These are phyloP conservation scores for Globisporangium okanoganense DNA, from an alignment of 352 stramenopile genomes.

Conservation along the genomic window DNA sequence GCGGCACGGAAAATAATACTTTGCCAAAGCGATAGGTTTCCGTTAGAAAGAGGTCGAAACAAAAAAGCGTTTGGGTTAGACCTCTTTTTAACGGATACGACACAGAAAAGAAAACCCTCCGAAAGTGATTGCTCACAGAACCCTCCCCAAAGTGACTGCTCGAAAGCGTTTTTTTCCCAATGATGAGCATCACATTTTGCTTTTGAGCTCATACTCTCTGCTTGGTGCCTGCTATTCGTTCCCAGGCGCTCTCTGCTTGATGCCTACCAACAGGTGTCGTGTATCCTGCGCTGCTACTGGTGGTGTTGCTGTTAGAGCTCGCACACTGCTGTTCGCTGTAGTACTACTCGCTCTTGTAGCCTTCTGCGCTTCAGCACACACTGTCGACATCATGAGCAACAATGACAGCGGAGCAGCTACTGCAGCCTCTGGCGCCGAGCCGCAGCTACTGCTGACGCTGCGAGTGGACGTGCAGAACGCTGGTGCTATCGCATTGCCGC, in stretches of 20 bases:
- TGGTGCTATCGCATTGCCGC: neutral
- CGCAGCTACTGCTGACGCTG: constrained; percentile 10
- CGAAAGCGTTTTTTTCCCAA: no score
- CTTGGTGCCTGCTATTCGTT: no score
- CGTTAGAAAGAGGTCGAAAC: no score
- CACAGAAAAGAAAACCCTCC: no score
- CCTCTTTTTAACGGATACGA: no score
- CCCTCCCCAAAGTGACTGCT: no score
- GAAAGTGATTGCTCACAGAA: no score
- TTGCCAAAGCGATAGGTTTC: no score
- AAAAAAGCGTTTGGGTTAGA: no score
- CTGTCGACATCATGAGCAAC: neutral
- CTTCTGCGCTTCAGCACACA: neutral
- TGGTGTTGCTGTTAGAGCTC: neutral
- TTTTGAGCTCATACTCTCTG: no score
- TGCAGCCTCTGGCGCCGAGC: neutral
- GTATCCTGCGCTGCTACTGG: neutral
- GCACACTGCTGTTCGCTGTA: neutral
- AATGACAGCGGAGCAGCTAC: neutral
- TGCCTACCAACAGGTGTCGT: neutral
- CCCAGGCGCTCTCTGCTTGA: neutral
- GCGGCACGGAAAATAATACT: no score
- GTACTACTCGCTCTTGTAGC: neutral
- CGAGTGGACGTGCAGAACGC: constrained; percentile 18
- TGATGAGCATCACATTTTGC: no score